Percentiles rank a stretch among this genome's conserved stretches.
phyloP scores from a whole-genome alignment of 1,139 yeast species.

The Hansenula lynferdii region DNA sequence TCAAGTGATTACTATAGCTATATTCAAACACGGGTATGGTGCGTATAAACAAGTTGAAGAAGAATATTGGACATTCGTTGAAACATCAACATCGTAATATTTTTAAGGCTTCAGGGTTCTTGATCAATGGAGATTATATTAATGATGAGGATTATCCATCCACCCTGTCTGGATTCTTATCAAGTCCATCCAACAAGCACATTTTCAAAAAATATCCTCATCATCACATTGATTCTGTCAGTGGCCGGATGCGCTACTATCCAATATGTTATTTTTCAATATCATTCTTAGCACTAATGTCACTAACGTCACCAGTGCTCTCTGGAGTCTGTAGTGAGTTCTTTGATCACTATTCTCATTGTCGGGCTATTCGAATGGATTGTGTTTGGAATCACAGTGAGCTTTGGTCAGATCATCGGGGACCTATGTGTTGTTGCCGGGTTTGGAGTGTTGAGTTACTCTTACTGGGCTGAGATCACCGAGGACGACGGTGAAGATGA shows the following conservation, averaged over 20 bases:
- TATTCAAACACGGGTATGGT: constrained; percentile 26
- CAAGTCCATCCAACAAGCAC: constrained; percentile 44
- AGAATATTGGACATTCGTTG: constrained; percentile 16
- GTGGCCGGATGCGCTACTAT: constrained; percentile 65
- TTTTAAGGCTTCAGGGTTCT: constrained; percentile 28
- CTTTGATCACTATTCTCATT: constrained; percentile 70
- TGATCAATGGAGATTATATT: constrained; percentile 21
- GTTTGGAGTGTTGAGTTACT: constrained; percentile 61
- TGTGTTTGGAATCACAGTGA: constrained; percentile 53
- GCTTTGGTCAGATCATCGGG: constrained; percentile 47
- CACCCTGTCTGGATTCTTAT: constrained; percentile 34
- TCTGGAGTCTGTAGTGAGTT: constrained; percentile 82
- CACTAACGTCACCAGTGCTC: constrained; percentile 80
- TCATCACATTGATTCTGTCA: constrained; percentile 56
- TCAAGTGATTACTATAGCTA: constrained; percentile 52
- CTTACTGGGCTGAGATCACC: constrained; percentile 70
- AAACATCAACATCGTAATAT: constrained; percentile 40
- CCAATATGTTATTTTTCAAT: constrained; percentile 71
- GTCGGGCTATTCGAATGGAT: constrained; percentile 79
- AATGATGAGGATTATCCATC: constrained; percentile 31
- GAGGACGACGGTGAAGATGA: constrained; percentile 55
- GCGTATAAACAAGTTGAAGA: constrained; percentile 23
- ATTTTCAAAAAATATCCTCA: constrained; percentile 38
- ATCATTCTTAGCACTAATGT: constrained; percentile 71
- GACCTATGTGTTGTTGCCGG: constrained; percentile 60